Conservation (phyloP, 176 grass and related monocot species). For the Paspalum vaginatum region DNA sequence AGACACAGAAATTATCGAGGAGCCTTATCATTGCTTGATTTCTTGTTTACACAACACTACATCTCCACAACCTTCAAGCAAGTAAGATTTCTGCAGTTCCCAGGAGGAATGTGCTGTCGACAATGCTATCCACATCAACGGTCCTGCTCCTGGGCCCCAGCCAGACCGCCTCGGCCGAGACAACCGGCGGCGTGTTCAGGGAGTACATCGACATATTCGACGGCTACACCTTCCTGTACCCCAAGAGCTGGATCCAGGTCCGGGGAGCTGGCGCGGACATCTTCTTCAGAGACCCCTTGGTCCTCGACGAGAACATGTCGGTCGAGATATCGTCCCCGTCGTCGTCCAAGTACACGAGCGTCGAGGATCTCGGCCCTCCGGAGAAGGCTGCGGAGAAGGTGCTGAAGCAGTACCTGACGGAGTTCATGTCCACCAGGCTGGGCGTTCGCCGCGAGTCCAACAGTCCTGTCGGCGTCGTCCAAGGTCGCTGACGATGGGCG, state of each 20-base stretch:
- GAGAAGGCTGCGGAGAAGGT: slow-evolving; percentile 66
- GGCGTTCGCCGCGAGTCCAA: slow-evolving; percentile 73
- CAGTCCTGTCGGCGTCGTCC: slow-evolving; percentile 63
- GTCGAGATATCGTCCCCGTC: slow-evolving; percentile 92
- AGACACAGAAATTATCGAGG: background rate
- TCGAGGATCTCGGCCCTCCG: slow-evolving; percentile 70
- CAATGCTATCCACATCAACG: slow-evolving; percentile 60
- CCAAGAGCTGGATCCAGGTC: slow-evolving; percentile 84
- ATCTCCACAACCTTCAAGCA: background rate
- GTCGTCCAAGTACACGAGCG: slow-evolving; percentile 57
- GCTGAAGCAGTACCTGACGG: slow-evolving; percentile 76
- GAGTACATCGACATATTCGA: slow-evolving; percentile 83
- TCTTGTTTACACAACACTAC: slow-evolving; percentile 1
- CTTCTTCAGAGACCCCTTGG: slow-evolving; percentile 70
- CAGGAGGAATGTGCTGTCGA: slow-evolving; percentile 76
- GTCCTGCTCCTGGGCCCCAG: slow-evolving; percentile 37
- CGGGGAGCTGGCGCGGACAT: slow-evolving; percentile 70
- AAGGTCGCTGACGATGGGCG: slow-evolving; percentile 73
- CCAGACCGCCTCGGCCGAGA: slow-evolving; percentile 46
- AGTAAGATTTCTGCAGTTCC: slow-evolving; percentile 73
- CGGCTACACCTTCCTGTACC: slow-evolving; percentile 79
- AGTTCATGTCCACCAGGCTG: slow-evolving; percentile 82
- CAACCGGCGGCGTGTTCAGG: slow-evolving; percentile 56
- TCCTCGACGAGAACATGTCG: slow-evolving; percentile 79
- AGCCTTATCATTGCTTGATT: background rate